Evolutionary conservation across 2,329 filamentous ascomycete species (phyloP), one percentile per base, ranked within the genome.

Genomic region (Aspergillus niger): DNA sequence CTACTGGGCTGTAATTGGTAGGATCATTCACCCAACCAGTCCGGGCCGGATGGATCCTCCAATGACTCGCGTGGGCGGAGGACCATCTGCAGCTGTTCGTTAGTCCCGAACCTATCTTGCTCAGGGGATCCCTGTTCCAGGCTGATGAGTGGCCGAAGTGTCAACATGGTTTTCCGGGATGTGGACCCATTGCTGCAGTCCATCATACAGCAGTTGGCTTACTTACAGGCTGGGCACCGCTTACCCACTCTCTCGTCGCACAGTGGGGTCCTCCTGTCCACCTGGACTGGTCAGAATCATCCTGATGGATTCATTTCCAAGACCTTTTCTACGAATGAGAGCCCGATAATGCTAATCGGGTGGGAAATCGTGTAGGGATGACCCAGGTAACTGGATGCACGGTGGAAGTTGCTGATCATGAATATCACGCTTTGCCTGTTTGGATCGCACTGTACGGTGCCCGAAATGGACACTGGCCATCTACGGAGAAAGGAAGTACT

Each of bases 341-440:
- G 24, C 22, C 44, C 44, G 17, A 49, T 49, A 15, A 30, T 30
- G 22, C 44, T 6, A 20, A 20, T 2, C 13, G 22, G 22, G 13
- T 28, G 44, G 22, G 44, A 15, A 17, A 15, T 30, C 26, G 24
- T 22, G 59, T 55, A 67, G 63, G 64, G 65, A 63, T 64, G 38
- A 59, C 57, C 62, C 59, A 58, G 51, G 65, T 56, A 60, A 44
- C 50, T 53, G 55, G 50, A 62, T 62, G 60, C 52, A 44, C 43
- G 39, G 56, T 58, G 48, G 59, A 32, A 57, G 32, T 50, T 60
- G 61, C 47, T 58, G 60, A 60, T 63, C 57, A 50, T 57, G 63
- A 58, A 63, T 65, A 62, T 62, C 61, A 64, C 55, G 49, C 26
- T 38, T 59, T 28, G 26, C 38, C 51, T 44, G 26, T 30, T 43